Conservation (phyloP, 169 alveolate species). For the Eimeria acervulina region DNA sequence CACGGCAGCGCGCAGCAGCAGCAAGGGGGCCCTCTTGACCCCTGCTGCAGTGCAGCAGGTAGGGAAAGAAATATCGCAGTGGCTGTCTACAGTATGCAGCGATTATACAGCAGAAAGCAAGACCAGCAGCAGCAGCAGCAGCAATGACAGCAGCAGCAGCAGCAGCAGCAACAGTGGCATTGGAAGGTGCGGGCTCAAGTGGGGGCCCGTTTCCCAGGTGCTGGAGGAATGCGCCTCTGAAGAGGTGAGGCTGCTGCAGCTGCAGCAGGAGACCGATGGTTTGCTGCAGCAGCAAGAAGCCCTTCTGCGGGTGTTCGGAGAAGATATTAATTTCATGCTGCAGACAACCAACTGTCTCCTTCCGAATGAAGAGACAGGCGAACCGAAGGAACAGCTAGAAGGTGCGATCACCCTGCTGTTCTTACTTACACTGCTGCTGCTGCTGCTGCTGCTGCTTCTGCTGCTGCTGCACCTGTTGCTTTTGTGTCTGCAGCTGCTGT, state of each 20-base stretch:
- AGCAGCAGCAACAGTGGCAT: neutral
- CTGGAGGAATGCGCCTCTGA: neutral
- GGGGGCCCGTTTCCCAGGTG: constrained; percentile 1
- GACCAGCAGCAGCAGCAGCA: neutral
- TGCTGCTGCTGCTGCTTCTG: neutral
- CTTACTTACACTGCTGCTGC: neutral
- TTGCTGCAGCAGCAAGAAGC: neutral
- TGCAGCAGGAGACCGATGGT: neutral
- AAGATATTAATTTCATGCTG: neutral
- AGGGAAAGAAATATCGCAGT: neutral
- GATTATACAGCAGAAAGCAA: neutral
- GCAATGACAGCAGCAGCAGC: neutral
- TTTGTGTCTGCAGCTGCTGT: neutral
- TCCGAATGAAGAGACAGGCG: neutral
- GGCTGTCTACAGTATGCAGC: neutral
- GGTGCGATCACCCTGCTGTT: neutral
- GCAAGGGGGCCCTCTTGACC: neutral
- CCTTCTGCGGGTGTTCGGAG: neutral
- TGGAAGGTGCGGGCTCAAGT: neutral
- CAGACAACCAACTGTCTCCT: neutral
- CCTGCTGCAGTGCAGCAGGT: constrained; percentile 18
- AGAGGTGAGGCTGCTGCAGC: neutral
- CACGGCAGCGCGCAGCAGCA: neutral
- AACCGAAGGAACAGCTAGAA: neutral
- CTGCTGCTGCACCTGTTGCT: neutral